phyloP scores from a whole-genome alignment of 345 rosid genomes.

The Gossypium stocksii region DNA sequence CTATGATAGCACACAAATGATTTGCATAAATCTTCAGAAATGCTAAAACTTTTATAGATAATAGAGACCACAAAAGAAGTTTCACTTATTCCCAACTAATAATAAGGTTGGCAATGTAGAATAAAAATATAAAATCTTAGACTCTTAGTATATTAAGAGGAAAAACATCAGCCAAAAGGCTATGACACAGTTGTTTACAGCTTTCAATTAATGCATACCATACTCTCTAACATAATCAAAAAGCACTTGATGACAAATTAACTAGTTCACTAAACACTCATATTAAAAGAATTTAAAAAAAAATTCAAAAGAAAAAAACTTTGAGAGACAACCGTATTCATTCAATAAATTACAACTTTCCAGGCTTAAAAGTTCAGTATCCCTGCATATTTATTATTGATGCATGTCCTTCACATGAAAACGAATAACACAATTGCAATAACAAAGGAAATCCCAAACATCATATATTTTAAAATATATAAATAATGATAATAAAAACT shows the following conservation, averaged over 20 bases:
- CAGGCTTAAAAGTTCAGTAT: background rate
- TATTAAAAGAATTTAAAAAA: background rate
- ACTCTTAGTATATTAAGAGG: background rate
- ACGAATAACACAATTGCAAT: background rate
- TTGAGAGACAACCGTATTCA: background rate
- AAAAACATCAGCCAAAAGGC: background rate
- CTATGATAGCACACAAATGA: background rate
- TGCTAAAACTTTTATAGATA: background rate
- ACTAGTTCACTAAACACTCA: background rate
- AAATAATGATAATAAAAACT: background rate
- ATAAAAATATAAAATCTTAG: background rate
- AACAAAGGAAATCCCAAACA: background rate
- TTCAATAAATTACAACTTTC: background rate
- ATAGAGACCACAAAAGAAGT: background rate
- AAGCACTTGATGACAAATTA: background rate
- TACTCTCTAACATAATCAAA: background rate
- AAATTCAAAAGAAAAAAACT: too few species aligned
- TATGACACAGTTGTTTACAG: background rate
- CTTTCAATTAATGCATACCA: background rate
- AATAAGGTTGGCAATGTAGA: background rate
- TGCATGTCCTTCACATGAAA: background rate
- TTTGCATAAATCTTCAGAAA: background rate
- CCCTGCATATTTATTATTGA: background rate
- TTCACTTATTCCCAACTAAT: slow-evolving; percentile 1
- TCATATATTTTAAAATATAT: background rate